Percentiles rank a stretch among this genome's conserved stretches.
Evolutionary conservation across 2,329 filamentous ascomycete species (phyloP).

Genomic region (Claviceps digitariae): DNA sequence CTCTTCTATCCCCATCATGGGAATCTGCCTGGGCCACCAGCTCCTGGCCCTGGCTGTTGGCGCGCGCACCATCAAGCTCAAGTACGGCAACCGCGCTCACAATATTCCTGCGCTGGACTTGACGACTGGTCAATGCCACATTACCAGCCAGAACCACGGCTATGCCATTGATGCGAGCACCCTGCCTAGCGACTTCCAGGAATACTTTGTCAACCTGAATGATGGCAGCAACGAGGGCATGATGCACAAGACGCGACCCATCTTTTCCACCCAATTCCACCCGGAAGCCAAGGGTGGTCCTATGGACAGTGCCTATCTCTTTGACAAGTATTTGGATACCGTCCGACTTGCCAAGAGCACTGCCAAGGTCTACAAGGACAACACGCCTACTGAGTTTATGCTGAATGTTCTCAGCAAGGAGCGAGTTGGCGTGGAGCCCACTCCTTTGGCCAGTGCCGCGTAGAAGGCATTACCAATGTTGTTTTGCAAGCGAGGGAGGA

Average conservation of each 20-base stretch:
- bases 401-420: constrained; percentile 88
- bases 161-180: constrained; percentile 85
- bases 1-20: constrained; percentile 86
- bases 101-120: constrained; percentile 94
- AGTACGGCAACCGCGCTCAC: constrained; percentile 97
- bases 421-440: constrained; percentile 74
- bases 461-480: constrained; percentile 13
- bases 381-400: constrained; percentile 73
- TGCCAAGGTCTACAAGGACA: constrained; percentile 69
- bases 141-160: constrained; percentile 96
- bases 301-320: constrained; percentile 89
- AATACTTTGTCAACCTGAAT: constrained; percentile 97
- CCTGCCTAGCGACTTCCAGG: constrained; percentile 77
- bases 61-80: constrained; percentile 87
- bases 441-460: constrained; percentile 37
- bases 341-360: constrained; percentile 80
- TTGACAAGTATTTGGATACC: constrained; percentile 89
- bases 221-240: constrained; percentile 96
- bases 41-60: constrained; percentile 81
- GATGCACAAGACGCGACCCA: constrained; percentile 90
- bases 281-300: constrained; percentile 96
- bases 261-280: constrained; percentile 98
- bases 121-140: constrained; percentile 94
- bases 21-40: constrained; percentile 96
- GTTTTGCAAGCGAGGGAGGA: constrained; percentile 2